Conservation (phyloP, 2,329 filamentous ascomycete genomes). For the Sporothrix pseudoabietina region DNA sequence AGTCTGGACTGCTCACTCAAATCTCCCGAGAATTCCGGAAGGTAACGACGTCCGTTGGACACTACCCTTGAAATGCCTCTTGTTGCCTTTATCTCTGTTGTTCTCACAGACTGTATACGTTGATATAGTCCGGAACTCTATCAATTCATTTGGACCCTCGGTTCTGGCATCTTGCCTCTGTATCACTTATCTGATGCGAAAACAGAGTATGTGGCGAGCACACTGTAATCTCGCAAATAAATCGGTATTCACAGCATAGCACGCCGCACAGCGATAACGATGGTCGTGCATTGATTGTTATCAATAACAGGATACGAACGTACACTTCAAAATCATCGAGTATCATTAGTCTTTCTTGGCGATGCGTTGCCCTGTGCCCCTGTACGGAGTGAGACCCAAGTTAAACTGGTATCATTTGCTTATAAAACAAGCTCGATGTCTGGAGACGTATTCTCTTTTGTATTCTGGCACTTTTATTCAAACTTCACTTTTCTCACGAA, state of each 20-base stretch:
- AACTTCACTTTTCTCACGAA: neutral
- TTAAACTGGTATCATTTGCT: too few relatives aligned
- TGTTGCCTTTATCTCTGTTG: too few relatives aligned
- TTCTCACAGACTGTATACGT: neutral
- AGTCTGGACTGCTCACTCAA: too few relatives aligned
- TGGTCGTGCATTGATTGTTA: neutral
- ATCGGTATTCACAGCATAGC: neutral
- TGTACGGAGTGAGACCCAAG: too few relatives aligned
- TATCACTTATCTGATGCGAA: neutral
- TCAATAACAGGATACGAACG: neutral
- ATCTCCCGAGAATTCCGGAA: too few relatives aligned
- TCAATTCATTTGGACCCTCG: neutral
- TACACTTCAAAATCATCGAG: too few relatives aligned
- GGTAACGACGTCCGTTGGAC: too few relatives aligned
- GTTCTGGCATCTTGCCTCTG: neutral
- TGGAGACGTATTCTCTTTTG: neutral
- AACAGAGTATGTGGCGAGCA: neutral
- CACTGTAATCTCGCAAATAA: neutral
- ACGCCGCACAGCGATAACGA: neutral
- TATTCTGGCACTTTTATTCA: neutral
- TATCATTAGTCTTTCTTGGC: too few relatives aligned
- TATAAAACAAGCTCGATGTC: neutral
- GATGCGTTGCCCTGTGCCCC: too few relatives aligned
- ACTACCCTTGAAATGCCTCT: too few relatives aligned
- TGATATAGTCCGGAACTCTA: neutral